Evolutionary conservation across 805 yeast species (phyloP).

Genomic region (Ogataea siamensis): DNA sequence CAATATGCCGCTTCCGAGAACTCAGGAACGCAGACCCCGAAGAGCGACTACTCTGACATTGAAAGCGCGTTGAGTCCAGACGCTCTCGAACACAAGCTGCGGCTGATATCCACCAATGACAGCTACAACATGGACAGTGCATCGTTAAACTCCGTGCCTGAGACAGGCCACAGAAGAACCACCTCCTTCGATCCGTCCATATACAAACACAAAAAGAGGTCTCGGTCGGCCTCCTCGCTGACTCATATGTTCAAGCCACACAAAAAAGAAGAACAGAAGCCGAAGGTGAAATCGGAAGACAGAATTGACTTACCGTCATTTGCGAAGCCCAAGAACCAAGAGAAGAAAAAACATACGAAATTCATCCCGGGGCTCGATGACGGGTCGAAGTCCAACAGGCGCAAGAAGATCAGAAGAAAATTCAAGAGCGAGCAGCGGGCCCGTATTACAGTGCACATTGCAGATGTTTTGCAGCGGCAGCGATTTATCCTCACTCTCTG

Average conservation of each 20-base stretch:
- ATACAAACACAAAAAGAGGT: conserved; percentile 13
- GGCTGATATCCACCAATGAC: conserved; percentile 10
- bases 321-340: conserved; percentile 13
- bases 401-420: conserved; percentile 29
- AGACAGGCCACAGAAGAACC: not conserved
- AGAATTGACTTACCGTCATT: conserved; percentile 21
- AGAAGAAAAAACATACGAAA: conserved; percentile 1
- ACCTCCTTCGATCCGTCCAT: conserved; percentile 16
- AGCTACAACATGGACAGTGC: conserved; percentile 7
- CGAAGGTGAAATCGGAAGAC: conserved; percentile 10
- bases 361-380: conserved; percentile 13
- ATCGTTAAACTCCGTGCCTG: conserved; percentile 8
- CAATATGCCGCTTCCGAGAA: conserved; percentile 16
- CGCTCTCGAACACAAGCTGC: conserved; percentile 22
- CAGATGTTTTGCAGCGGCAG: conserved; percentile 84
- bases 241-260: conserved; percentile 11
- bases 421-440: conserved; percentile 47
- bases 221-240: conserved; percentile 15
- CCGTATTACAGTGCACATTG: conserved; percentile 88
- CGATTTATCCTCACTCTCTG: conserved; percentile 82
- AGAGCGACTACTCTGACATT: conserved; percentile 17
- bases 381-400: conserved; percentile 20
- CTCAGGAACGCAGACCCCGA: conserved; percentile 24
- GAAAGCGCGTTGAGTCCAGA: conserved; percentile 17
- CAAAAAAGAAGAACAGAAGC: conserved; percentile 2